These are phyloP conservation scores for Lachancea fermentati DNA, from an alignment of 805 yeast species.

Conservation along the genomic window DNA sequence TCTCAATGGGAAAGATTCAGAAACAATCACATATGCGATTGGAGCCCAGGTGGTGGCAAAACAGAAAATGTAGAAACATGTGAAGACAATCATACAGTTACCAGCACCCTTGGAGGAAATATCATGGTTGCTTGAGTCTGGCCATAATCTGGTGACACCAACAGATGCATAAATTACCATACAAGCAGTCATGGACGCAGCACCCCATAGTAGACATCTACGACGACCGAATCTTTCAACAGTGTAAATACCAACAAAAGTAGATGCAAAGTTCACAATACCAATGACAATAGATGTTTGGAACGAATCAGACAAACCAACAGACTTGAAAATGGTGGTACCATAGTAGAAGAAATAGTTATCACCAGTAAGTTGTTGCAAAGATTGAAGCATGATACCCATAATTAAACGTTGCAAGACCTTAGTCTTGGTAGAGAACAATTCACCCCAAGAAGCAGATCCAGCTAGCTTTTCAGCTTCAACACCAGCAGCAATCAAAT, in stretches of 20 bases:
- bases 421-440: slow-evolving; percentile 62
- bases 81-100: slow-evolving; percentile 62
- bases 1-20: slow-evolving; percentile 70
- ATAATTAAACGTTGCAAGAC: slow-evolving; percentile 40
- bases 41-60: slow-evolving; percentile 77
- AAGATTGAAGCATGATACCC: slow-evolving; percentile 52
- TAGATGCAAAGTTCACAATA: slow-evolving; percentile 54
- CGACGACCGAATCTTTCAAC: slow-evolving; percentile 54
- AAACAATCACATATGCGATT: slow-evolving; percentile 54
- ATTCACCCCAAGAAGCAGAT: slow-evolving; percentile 58
- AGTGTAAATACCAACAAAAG: slow-evolving; percentile 44
- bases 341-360: slow-evolving; percentile 66
- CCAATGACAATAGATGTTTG: slow-evolving; percentile 55
- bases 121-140: slow-evolving; percentile 34
- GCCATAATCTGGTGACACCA: slow-evolving; percentile 46
- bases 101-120: slow-evolving; percentile 53
- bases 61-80: slow-evolving; percentile 65
- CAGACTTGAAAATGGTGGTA: slow-evolving; percentile 55
- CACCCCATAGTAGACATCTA: slow-evolving; percentile 43
- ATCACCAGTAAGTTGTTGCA: slow-evolving; percentile 64
- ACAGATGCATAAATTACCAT: slow-evolving; percentile 49
- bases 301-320: slow-evolving; percentile 53
- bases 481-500: slow-evolving; percentile 52
- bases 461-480: slow-evolving; percentile 58
- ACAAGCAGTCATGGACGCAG: slow-evolving; percentile 43